Percentiles rank a stretch among this genome's conserved stretches.
Conservation (phyloP, 2,329 filamentous ascomycete species). For the Cladophialophora yegresii region DNA sequence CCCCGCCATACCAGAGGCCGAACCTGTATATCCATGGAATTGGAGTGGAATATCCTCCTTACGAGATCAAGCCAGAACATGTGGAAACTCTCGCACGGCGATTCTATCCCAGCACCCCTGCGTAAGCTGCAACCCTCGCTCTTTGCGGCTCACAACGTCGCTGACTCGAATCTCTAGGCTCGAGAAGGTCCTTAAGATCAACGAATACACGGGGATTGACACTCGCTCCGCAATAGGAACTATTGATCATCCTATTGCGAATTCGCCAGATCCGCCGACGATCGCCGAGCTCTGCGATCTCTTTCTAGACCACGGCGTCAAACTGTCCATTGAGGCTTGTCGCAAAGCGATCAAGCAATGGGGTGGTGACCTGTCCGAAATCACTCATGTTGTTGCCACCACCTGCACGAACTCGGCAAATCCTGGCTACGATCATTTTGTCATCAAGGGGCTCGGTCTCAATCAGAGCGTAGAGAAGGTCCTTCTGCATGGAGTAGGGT, state of each 20-base stretch:
- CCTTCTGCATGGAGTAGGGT: constrained; percentile 67
- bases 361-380: constrained; percentile 41
- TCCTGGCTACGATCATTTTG: constrained; percentile 67
- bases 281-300: constrained; percentile 38
- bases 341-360: constrained; percentile 40
- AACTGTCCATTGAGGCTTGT: constrained; percentile 40
- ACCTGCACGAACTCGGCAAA: constrained; percentile 71
- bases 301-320: constrained; percentile 40
- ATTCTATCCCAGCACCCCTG: constrained; percentile 62
- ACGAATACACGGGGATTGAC: constrained; percentile 66
- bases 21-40: constrained; percentile 61
- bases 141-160: background rate
- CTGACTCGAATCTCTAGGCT: constrained; percentile 49
- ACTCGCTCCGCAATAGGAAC: constrained; percentile 63
- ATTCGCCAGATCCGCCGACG: constrained; percentile 46
- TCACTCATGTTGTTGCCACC: constrained; percentile 68
- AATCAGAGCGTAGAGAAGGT: constrained; percentile 63
- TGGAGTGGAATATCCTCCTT: constrained; percentile 62
- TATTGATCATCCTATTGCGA: constrained; percentile 63
- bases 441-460: constrained; percentile 61
- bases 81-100: constrained; percentile 57
- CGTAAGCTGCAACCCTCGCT: constrained; percentile 52
- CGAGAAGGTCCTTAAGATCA: constrained; percentile 64
- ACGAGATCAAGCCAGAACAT: constrained; percentile 54
- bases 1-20: constrained; percentile 42